These are phyloP conservation scores for Paraurostyla sp. DNA, from an alignment of 73 alveolate species.

Conservation along the genomic window DNA sequence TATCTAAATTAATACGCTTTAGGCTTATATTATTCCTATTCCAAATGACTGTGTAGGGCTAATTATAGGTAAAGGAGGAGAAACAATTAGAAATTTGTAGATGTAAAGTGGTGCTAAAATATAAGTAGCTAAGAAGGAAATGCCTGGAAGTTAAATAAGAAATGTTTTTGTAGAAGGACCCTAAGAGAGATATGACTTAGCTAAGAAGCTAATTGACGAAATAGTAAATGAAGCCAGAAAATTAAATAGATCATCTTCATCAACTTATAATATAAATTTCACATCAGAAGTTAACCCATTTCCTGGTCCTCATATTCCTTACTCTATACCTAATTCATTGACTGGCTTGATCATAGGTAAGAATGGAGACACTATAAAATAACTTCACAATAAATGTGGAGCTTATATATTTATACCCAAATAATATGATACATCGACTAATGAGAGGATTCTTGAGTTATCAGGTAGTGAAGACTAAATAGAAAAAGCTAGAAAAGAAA, in stretches of 20 bases:
- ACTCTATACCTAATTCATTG: slow-evolving; percentile 35
- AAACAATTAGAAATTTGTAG: slow-evolving; percentile 78
- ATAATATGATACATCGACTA: background rate
- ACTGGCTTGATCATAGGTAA: slow-evolving; percentile 47
- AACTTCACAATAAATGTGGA: slow-evolving; percentile 24
- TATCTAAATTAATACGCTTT: background rate
- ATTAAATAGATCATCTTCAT: background rate
- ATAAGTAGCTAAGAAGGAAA: slow-evolving; percentile 75
- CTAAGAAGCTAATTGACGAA: slow-evolving; percentile 1
- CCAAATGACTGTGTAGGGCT: slow-evolving; percentile 80
- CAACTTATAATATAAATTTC: background rate
- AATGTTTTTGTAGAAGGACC: slow-evolving; percentile 51
- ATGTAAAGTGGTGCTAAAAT: slow-evolving; percentile 79
- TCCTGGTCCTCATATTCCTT: slow-evolving; percentile 61
- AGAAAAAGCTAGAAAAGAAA: slow-evolving; percentile 49
- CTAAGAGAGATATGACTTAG: slow-evolving; percentile 18
- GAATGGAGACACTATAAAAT: slow-evolving; percentile 50
- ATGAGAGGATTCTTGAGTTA: slow-evolving; percentile 53
- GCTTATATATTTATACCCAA: slow-evolving; percentile 56
- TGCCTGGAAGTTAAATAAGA: slow-evolving; percentile 11
- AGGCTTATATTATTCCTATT: slow-evolving; percentile 70
- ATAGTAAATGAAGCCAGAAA: slow-evolving; percentile 59
- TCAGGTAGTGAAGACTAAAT: slow-evolving; percentile 53
- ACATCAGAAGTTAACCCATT: slow-evolving; percentile 50
- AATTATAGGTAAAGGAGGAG: slow-evolving; percentile 87